A percentile compares a stretch with the other conserved stretches of the same genome.
phyloP scores from a whole-genome alignment of 805 yeast genomes.

The Maudiozyma serrabonitensis region DNA sequence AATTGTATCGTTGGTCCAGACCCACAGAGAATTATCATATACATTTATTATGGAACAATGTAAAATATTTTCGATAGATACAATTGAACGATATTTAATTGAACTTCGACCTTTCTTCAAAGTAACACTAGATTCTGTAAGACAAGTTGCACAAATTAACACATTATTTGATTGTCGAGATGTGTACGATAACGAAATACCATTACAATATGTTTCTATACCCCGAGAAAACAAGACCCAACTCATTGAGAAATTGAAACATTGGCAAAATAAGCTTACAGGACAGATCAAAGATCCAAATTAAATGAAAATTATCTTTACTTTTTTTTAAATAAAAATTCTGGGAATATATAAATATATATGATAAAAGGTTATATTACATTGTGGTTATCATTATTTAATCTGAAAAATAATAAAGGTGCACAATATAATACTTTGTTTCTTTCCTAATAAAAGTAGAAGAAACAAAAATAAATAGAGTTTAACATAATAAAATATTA shows the following conservation, averaged over 20 bases:
- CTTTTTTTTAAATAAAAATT: too few relatives aligned
- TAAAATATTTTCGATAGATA: constrained; percentile 5
- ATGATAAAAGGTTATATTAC: background rate
- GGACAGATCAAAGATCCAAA: constrained; percentile 5
- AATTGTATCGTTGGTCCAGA: constrained; percentile 15
- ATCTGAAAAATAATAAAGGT: too few relatives aligned
- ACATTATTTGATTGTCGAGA: constrained; percentile 20
- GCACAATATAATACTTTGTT: too few relatives aligned
- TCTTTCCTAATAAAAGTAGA: too few relatives aligned
- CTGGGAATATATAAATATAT: background rate
- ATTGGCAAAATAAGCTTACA: constrained; percentile 14
- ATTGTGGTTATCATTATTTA: too few relatives aligned
- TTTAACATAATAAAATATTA: too few relatives aligned
- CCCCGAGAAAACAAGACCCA: constrained; percentile 1
- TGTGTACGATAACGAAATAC: constrained; percentile 16
- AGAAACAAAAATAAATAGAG: too few relatives aligned
- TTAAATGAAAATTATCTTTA: background rate
- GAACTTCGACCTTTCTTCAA: constrained; percentile 13
- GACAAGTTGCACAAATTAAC: constrained; percentile 6
- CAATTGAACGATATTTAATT: constrained; percentile 17
- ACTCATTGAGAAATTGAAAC: constrained; percentile 6
- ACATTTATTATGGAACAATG: constrained; percentile 9
- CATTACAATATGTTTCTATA: constrained; percentile 1
- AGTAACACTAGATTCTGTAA: constrained; percentile 17
- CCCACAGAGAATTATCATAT: constrained; percentile 11